A percentile compares a stretch with the other conserved stretches of the same genome.
Conservation (phyloP, 2,329 filamentous ascomycete genomes). For the Hypoxylon rubiginosum region DNA sequence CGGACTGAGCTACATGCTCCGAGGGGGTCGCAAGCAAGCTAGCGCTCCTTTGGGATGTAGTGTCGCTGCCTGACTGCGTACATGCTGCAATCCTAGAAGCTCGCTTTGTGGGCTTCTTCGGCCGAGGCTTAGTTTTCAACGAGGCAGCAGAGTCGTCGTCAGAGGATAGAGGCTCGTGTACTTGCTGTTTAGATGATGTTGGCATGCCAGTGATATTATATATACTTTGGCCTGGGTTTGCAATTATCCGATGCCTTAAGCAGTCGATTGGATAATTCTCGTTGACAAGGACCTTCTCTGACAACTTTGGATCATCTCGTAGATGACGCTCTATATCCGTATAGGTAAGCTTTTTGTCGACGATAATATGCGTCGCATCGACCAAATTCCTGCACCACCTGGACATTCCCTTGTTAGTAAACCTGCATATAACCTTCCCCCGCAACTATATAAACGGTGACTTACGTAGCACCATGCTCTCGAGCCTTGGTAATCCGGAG, state of each 20-base stretch:
- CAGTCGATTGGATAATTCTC: slow-evolving; percentile 79
- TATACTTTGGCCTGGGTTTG: slow-evolving; percentile 70
- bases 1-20: neutral
- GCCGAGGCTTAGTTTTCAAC: slow-evolving; percentile 36
- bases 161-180: slow-evolving; percentile 10
- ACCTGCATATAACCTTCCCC: neutral
- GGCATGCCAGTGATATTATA: slow-evolving; percentile 71
- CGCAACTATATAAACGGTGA: slow-evolving; percentile 1
- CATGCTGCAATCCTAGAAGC: neutral
- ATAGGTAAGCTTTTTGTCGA: slow-evolving; percentile 77
- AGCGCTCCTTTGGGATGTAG: slow-evolving; percentile 18
- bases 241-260: slow-evolving; percentile 67
- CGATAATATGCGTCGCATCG: slow-evolving; percentile 81
- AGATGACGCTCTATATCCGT: slow-evolving; percentile 72
- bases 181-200: slow-evolving; percentile 40
- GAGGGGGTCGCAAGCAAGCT: slow-evolving; percentile 3
- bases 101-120: slow-evolving; percentile 19
- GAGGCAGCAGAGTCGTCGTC: slow-evolving; percentile 34
- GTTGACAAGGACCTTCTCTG: slow-evolving; percentile 71
- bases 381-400: slow-evolving; percentile 72
- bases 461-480: slow-evolving; percentile 75
- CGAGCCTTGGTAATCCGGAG: slow-evolving; percentile 80
- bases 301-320: slow-evolving; percentile 52
- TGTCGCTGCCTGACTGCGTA: slow-evolving; percentile 12
- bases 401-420: slow-evolving; percentile 20